Evolutionary conservation across 2,329 filamentous ascomycete genomes (phyloP), one percentile per base, ranked within the genome.

Genomic region (Ceratocystis huliohia): DNA sequence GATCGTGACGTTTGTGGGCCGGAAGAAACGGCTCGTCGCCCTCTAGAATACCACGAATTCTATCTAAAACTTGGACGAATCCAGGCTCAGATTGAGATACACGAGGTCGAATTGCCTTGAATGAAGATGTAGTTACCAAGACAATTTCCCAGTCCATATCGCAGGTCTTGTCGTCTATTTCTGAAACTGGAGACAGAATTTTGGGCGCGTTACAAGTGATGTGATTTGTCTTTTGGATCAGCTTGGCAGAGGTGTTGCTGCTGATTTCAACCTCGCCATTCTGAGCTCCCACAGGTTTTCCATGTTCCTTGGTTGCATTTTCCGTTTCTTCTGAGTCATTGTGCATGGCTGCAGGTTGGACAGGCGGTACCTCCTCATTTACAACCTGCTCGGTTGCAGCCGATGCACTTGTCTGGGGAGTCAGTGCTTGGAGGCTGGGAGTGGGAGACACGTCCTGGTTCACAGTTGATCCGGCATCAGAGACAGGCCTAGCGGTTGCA

Each of bases 121-220:
- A 67, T 22, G 66, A 67, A 17, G 66, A 61, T 2, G 63, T 67
- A 3, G 63, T 65, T 13, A 65, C 63, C 66, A 62, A 67, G 25
- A 65, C 48, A 41, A 67, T 50, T 37, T 67, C 66, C 66, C 66
- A 67, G 48, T 67, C 66, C 66, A 67, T 67, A 6, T 65, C 50
- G 13, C n/a, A 33, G 6, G 20, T 25, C 20, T 44, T 15, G 13
- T 4, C 20, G 13, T 44, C 59, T 15, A 37, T 8, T n/a, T 28
- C 57, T 2, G 37, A 22, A 28, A 57, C 50, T 15, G 50, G 20
- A 28, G 22, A 30, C 3, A 7, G 22, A 5, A 20, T 5, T 10
- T 13, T 22, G 59, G 59, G 17, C 25, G 30, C 10, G 30, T 20
- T 46, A 44, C 41, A 20, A 30, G 5, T 50, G 15, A 17, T 3